phyloP scores from a whole-genome alignment of 1,139 yeast species.

The Tardiomyces depauwii region DNA sequence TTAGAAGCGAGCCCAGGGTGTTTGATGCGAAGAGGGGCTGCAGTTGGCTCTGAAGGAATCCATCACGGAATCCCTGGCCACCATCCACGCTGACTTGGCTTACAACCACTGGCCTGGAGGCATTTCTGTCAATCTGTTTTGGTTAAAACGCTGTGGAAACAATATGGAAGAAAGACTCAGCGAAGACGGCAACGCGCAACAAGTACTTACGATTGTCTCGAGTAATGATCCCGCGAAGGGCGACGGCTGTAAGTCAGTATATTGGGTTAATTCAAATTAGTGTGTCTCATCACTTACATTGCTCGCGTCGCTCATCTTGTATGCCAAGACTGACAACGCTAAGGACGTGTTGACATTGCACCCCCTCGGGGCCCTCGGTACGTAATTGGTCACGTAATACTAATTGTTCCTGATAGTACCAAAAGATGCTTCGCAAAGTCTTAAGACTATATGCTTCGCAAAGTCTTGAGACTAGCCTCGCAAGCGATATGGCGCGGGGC shows the following conservation, averaged over 20 bases:
- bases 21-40: slow-evolving; percentile 36
- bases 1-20: slow-evolving; percentile 20
- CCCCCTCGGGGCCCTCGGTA: slow-evolving; percentile 7
- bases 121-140: background rate
- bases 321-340: no score
- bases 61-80: slow-evolving; percentile 38
- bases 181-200: slow-evolving; percentile 1
- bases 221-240: no score
- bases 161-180: no score
- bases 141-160: background rate
- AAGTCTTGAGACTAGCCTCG: no score
- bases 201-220: background rate
- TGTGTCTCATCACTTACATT: no score
- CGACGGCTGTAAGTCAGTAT: no score
- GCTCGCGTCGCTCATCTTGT: no score
- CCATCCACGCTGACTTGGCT: slow-evolving; percentile 45
- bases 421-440: background rate
- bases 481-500: no score
- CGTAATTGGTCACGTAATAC: slow-evolving; percentile 18
- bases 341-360: slow-evolving; percentile 8
- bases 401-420: slow-evolving; percentile 6
- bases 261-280: no score
- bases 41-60: slow-evolving; percentile 44
- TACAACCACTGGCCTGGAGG: slow-evolving; percentile 8
- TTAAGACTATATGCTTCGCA: background rate